Percentiles rank a stretch among this genome's conserved stretches.
These are phyloP conservation scores for Tillandsia leiboldiana DNA, from an alignment of 176 grass and related monocot genomes.

Conservation along the genomic window DNA sequence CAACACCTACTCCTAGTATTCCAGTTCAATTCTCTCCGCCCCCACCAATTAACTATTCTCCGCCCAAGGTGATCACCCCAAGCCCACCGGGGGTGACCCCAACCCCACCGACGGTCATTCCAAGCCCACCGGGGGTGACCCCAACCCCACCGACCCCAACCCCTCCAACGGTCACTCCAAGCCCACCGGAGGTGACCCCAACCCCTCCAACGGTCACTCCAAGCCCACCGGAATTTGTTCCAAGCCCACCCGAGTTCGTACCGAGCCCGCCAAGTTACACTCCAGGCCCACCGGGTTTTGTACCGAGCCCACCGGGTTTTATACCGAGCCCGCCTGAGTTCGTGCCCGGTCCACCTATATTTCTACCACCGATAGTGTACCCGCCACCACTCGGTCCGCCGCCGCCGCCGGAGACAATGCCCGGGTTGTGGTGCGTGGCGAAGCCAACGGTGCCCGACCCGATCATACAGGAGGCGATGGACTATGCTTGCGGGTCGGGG, in stretches of 20 bases:
- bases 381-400: slow-evolving; percentile 35
- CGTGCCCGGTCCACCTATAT: slow-evolving; percentile 36
- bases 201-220: slow-evolving; percentile 7
- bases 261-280: slow-evolving; percentile 17
- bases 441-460: slow-evolving; percentile 64
- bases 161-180: slow-evolving; percentile 6
- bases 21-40: slow-evolving; percentile 29
- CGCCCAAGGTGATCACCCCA: background rate
- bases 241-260: slow-evolving; percentile 8
- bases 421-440: slow-evolving; percentile 56
- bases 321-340: background rate
- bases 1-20: slow-evolving; percentile 17
- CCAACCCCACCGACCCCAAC: slow-evolving; percentile 10
- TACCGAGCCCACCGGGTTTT: slow-evolving; percentile 19
- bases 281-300: too few species aligned
- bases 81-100: slow-evolving; percentile 21
- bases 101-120: slow-evolving; percentile 5
- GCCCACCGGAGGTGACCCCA: slow-evolving; percentile 18
- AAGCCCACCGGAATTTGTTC: slow-evolving; percentile 17
- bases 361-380: slow-evolving; percentile 62
- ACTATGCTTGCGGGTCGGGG: slow-evolving; percentile 70
- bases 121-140: slow-evolving; percentile 9
- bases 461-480: slow-evolving; percentile 79
- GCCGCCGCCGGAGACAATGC: background rate
- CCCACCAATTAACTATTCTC: background rate